Base-by-base conservation (phyloP, 2,329 filamentous ascomycete species). In the Colletotrichum endophyticum region DNA sequence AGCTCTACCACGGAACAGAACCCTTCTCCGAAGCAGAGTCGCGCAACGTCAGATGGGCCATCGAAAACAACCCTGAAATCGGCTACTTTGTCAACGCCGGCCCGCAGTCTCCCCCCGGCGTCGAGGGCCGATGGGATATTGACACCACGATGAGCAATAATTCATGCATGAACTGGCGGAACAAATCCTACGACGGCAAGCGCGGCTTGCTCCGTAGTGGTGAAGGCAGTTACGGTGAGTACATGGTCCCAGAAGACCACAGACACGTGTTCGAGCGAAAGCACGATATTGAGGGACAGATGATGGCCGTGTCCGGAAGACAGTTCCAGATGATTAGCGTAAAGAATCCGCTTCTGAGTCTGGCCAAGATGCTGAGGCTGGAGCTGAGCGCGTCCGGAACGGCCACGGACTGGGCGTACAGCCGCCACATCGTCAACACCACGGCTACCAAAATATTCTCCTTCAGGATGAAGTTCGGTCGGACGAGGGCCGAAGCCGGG, bases 51-150 rank as follows among this genome's bases (percentile, higher is more conserved):
- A 87, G 86, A 72, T 91, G 88, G 83, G 81, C 90, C 8, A 83
- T 91, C 78, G 85, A 89, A 77, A 83, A 85, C 25, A 89, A 88
- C 81, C 81, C 84, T 44, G 86, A 86, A 44, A 83, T 92, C 62
- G 84, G 88, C 28, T 92, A 90, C 89, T 91, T 90, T 80, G 83
- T 91, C 72, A 91, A 92, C 77, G 84, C 92, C 59, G 91, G 92
- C 84, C 91, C 90, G 0, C 88, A 86, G 22, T 85, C 86, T 0
- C 6, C 44, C 44, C 89, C 88, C 3, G 84, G 87, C 36, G 84
- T 92, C 22, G 83, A 91, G 7, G 91, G 91, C 82, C 86, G 84
- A 67, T 92, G 91, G 90, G 90, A 90, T 25, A 88, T 90, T 75
- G 90, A 91, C 78, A 85, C 88, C 39, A 83, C 87, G 70, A 90